Evolutionary conservation across 768 basidiomycete genomes (phyloP).

Genomic region (Naganishia kalamii): DNA sequence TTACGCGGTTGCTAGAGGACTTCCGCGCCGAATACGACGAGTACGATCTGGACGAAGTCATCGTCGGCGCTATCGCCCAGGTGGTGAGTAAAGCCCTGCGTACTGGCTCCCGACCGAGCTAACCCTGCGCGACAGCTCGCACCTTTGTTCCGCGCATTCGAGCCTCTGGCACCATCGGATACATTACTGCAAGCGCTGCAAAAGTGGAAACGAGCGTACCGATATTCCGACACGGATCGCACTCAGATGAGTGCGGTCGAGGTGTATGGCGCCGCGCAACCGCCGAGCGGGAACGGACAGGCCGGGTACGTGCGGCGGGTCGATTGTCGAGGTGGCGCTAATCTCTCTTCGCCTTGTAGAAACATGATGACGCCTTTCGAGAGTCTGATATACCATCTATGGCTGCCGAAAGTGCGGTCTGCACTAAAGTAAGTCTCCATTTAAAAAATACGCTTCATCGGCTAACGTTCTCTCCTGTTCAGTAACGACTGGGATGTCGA

Average conservation of each 20-base stretch:
- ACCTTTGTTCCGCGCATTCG: slow-evolving; percentile 56
- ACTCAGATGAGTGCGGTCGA: neutral
- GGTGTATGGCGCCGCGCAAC: slow-evolving; percentile 35
- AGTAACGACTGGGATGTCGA: slow-evolving; percentile 82
- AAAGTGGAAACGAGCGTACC: slow-evolving; percentile 45
- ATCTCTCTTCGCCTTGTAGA: neutral
- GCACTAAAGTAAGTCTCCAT: slow-evolving; percentile 61
- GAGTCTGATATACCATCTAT: slow-evolving; percentile 84
- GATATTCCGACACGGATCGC: slow-evolving; percentile 22
- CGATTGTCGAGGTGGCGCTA: neutral
- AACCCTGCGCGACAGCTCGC: slow-evolving; percentile 51
- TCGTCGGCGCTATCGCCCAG: slow-evolving; percentile 86
- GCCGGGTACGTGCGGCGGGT: neutral
- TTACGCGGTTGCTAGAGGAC: slow-evolving; percentile 65
- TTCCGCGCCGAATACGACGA: slow-evolving; percentile 68
- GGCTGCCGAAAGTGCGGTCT: slow-evolving; percentile 91
- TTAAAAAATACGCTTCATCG: neutral
- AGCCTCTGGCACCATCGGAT: slow-evolving; percentile 71
- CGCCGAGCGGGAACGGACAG: slow-evolving; percentile 6
- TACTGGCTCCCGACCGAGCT: neutral
- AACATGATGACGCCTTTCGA: slow-evolving; percentile 84
- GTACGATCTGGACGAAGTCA: slow-evolving; percentile 79
- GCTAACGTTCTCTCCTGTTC: neutral
- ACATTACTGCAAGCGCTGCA: slow-evolving; percentile 43
- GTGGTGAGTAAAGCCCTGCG: slow-evolving; percentile 49